These are phyloP conservation scores for Thelonectria olida DNA, from an alignment of 2,329 filamentous ascomycete species.

Conservation along the genomic window DNA sequence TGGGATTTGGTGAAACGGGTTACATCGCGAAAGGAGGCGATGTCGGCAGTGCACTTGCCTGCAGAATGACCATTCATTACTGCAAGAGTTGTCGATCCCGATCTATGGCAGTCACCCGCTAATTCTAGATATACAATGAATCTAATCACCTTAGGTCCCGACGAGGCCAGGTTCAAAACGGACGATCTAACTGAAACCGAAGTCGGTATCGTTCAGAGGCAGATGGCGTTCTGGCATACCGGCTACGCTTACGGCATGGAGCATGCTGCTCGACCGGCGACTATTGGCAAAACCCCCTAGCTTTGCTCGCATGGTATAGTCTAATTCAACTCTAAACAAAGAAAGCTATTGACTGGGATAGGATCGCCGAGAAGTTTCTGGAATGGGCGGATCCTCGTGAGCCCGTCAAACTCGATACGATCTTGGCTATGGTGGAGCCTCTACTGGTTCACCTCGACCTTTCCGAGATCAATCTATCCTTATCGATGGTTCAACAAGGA, in stretches of 20 bases:
- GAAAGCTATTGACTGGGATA: neutral
- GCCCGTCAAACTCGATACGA: neutral
- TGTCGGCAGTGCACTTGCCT: constrained; percentile 53
- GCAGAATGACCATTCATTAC: neutral
- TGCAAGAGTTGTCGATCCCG: neutral
- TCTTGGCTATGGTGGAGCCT: neutral
- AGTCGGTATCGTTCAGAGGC: neutral
- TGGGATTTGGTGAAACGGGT: constrained; percentile 64
- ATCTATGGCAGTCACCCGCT: neutral
- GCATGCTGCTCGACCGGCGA: neutral
- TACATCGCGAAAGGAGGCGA: constrained; percentile 69
- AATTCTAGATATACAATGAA: no score
- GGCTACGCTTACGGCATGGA: neutral
- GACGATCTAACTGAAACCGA: neutral
- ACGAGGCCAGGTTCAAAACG: no score
- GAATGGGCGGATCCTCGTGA: neutral
- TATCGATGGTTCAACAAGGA: neutral
- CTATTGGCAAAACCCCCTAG: neutral
- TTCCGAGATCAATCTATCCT: neutral
- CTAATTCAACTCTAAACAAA: neutral
- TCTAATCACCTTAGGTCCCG: no score
- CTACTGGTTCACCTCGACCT: neutral
- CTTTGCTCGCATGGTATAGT: neutral
- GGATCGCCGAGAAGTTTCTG: neutral
- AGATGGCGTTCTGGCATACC: neutral